Evolutionary conservation across 2,329 filamentous ascomycete genomes (phyloP), one percentile per base, ranked within the genome.

Genomic region (Stylonectria norvegica): DNA sequence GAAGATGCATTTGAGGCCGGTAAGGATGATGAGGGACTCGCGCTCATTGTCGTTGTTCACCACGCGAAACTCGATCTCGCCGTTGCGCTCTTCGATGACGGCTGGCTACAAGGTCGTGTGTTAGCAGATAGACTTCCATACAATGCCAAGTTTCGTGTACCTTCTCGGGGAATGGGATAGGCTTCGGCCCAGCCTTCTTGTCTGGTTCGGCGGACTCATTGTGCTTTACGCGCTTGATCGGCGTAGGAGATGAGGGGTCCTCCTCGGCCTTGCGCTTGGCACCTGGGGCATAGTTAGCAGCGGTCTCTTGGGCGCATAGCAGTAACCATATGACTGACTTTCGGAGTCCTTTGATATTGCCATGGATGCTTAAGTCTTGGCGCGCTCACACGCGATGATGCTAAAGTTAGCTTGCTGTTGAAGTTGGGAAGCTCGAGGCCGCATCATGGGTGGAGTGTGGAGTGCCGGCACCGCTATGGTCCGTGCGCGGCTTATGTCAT

Each of bases 1-100:
- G 58, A 98, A 97, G 50, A 98, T 94, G 61, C 90, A 95, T 63
- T 97, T 98, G 40, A 98, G 73, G 11, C 93, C 93, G 0, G 91
- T 96, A 43, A 98, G 75, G 55, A 98, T 94, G 59, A 97, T 94
- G 52, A 90, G 83, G 60, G 87, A 94, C 58, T 95, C 89, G 50
- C 85, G 79, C 25, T 83, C 76, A 56, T 86, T 86, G 60, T 98
- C 93, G 61, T 98, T 98, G 73, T 97, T 97, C 57, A 98, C 93
- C 5, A 97, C 93, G 34, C 90, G 84, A 64, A 97, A 97, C 64
- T 97, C 89, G 54, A 98, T 97, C 50, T 95, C 88, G 59, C 90
- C 89, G 59, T 84, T 86, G 56, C 89, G 85, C 67, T 98, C 93
- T 69, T 98, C 93, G 50, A 94, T 76, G 4, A 95, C 91, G 7